These are phyloP conservation scores for Periconia digitata DNA, from an alignment of 2,329 filamentous ascomycete species.

Conservation along the genomic window DNA sequence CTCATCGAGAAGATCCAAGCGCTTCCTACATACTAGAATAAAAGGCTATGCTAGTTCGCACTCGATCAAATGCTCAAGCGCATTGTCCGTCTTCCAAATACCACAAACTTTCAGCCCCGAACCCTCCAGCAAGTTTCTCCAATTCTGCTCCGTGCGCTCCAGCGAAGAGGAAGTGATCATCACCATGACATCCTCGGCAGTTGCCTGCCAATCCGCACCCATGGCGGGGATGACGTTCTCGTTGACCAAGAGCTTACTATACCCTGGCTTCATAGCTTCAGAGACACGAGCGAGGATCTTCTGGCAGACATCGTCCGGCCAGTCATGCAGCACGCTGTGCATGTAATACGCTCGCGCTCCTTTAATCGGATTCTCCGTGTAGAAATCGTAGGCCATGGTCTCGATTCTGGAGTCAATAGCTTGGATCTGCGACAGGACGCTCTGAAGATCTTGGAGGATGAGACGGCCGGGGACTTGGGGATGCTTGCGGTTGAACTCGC, in stretches of 20 bases:
- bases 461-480: slow-evolving; percentile 3
- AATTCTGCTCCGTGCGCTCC: slow-evolving; percentile 4
- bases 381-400: slow-evolving; percentile 30
- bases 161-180: not conserved
- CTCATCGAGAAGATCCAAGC: no score
- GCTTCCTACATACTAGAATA: no score
- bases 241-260: slow-evolving; percentile 9
- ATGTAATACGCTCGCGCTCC: slow-evolving; percentile 27
- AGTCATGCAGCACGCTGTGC: slow-evolving; percentile 15
- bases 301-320: slow-evolving; percentile 10
- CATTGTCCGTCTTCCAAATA: not conserved
- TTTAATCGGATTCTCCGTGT: slow-evolving; percentile 23
- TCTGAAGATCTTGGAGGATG: slow-evolving; percentile 9
- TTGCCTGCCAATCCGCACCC: not conserved
- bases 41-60: not conserved
- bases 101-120: not conserved
- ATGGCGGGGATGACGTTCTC: slow-evolving; percentile 7
- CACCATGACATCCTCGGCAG: slow-evolving; percentile 5
- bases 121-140: not conserved
- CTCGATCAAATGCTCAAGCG: not conserved
- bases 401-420: slow-evolving; percentile 24
- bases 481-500: slow-evolving; percentile 3
- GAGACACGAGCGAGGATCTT: slow-evolving; percentile 10
- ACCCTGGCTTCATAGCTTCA: slow-evolving; percentile 15
- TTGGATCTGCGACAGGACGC: slow-evolving; percentile 9